phyloP scores from a whole-genome alignment of 768 basidiomycete genomes.

The Macrolepiota dolichaula region DNA sequence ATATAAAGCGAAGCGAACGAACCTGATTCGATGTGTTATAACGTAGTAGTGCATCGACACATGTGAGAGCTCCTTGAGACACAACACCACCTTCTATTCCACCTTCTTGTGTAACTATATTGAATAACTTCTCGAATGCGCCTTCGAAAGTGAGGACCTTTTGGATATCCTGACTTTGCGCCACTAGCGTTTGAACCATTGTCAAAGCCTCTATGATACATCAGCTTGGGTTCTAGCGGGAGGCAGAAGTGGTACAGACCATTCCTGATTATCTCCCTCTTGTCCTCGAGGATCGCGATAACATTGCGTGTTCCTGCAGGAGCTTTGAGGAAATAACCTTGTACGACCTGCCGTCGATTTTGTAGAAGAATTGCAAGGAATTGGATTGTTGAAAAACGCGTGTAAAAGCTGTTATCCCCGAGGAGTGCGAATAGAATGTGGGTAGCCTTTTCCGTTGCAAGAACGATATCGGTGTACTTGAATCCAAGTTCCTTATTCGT shows the following conservation, averaged over 20 bases:
- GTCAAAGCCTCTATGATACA: slow-evolving; percentile 67
- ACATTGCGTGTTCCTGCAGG: slow-evolving; percentile 73
- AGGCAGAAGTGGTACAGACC: slow-evolving; percentile 44
- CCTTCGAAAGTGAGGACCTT: slow-evolving; percentile 97
- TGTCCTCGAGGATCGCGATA: slow-evolving; percentile 76
- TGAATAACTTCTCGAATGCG: slow-evolving; percentile 93
- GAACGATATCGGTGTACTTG: slow-evolving; percentile 77
- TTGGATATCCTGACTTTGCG: slow-evolving; percentile 90
- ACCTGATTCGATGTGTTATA: slow-evolving; percentile 97
- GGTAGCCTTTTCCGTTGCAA: slow-evolving; percentile 65
- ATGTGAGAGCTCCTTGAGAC: slow-evolving; percentile 80
- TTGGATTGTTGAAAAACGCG: slow-evolving; percentile 81
- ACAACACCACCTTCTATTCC: slow-evolving; percentile 90
- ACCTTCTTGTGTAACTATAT: slow-evolving; percentile 81
- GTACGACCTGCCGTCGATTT: slow-evolving; percentile 78
- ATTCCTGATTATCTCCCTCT: slow-evolving; percentile 84
- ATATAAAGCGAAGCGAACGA: slow-evolving; percentile 15
- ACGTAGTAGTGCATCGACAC: slow-evolving; percentile 81
- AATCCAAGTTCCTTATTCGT: slow-evolving; percentile 68
- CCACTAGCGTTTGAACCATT: slow-evolving; percentile 76
- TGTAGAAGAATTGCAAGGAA: slow-evolving; percentile 75
- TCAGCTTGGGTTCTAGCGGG: neutral
- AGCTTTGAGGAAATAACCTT: slow-evolving; percentile 88
- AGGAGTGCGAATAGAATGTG: slow-evolving; percentile 79
- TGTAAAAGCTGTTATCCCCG: slow-evolving; percentile 76